phyloP scores from a whole-genome alignment of 1,139 yeast genomes.

The Kodamaea fungicola region DNA sequence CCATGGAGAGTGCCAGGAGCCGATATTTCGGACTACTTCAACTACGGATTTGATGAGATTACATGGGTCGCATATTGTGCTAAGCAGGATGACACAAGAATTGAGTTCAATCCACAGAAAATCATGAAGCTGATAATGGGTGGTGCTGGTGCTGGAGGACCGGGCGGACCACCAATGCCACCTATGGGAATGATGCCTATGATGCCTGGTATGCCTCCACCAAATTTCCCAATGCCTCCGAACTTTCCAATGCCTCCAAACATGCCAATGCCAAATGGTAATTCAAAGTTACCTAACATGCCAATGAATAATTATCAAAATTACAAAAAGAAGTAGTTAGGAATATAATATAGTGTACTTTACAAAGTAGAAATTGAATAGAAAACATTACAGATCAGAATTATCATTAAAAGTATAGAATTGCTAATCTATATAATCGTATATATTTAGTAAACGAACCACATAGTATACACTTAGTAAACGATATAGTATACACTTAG shows the following conservation, averaged over 20 bases:
- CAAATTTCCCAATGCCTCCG: constrained; percentile 24
- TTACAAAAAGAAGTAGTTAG: constrained; percentile 13
- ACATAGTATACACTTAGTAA: too few relatives aligned
- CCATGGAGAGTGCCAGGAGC: constrained; percentile 99
- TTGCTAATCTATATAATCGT: too few relatives aligned
- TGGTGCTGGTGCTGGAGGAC: constrained; percentile 13
- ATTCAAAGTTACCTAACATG: constrained; percentile 21
- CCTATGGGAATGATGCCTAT: constrained; percentile 20
- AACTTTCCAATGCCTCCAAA: constrained; percentile 5
- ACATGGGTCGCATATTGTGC: constrained; percentile 94
- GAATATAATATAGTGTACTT: too few relatives aligned
- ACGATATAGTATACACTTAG: too few relatives aligned
- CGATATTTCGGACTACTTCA: constrained; percentile 89
- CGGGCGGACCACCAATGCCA: constrained; percentile 10
- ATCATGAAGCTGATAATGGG: constrained; percentile 45
- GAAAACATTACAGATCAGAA: too few relatives aligned
- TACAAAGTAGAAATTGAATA: too few relatives aligned
- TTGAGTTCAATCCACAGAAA: constrained; percentile 69
- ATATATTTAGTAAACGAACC: too few relatives aligned
- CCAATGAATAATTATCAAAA: constrained; percentile 10
- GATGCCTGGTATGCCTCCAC: constrained; percentile 23
- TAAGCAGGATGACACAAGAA: constrained; percentile 79
- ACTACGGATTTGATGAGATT: constrained; percentile 93
- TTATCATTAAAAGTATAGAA: too few relatives aligned
- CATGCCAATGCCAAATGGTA: constrained; percentile 17